Evolutionary conservation across 2,329 filamentous ascomycete genomes (phyloP).

Genomic region (Ascomycota sp.): DNA sequence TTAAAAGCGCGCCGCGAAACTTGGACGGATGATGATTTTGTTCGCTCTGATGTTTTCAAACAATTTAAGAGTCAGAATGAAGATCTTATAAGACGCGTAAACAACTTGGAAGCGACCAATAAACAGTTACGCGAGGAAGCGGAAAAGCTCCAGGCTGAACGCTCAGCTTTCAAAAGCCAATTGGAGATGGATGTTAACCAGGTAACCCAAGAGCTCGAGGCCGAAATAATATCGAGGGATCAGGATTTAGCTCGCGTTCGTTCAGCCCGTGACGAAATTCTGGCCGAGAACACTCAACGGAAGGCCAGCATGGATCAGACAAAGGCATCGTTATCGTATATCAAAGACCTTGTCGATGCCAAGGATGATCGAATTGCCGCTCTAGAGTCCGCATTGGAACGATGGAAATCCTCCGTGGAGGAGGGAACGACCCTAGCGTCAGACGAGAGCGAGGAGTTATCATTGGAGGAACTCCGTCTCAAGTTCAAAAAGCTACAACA

Average conservation of each 20-base stretch:
- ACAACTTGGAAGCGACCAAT: slow-evolving; percentile 78
- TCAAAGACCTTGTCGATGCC: slow-evolving; percentile 61
- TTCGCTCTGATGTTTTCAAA: slow-evolving; percentile 84
- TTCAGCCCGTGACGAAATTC: slow-evolving; percentile 63
- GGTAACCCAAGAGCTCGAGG: slow-evolving; percentile 57
- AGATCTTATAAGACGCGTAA: slow-evolving; percentile 78
- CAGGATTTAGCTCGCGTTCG: slow-evolving; percentile 73
- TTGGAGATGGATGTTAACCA: slow-evolving; percentile 63
- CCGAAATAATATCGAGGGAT: slow-evolving; percentile 61
- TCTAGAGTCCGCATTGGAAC: slow-evolving; percentile 63
- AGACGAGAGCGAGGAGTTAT: slow-evolving; percentile 33
- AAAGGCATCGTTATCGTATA: slow-evolving; percentile 44
- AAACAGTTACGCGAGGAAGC: slow-evolving; percentile 67
- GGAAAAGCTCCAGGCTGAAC: slow-evolving; percentile 66
- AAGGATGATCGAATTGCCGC: slow-evolving; percentile 64
- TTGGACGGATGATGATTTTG: slow-evolving; percentile 80
- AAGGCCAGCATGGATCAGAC: slow-evolving; percentile 66
- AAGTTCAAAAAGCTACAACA: slow-evolving; percentile 58
- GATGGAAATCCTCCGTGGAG: slow-evolving; percentile 35
- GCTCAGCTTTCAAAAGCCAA: slow-evolving; percentile 61
- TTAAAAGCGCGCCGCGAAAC: slow-evolving; percentile 48
- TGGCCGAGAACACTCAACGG: slow-evolving; percentile 61
- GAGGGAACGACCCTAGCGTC: slow-evolving; percentile 22
- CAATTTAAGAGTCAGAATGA: slow-evolving; percentile 77
- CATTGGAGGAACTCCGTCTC: slow-evolving; percentile 49